Base-by-base conservation (phyloP, 345 rosid species). In the Salix dunnii region DNA sequence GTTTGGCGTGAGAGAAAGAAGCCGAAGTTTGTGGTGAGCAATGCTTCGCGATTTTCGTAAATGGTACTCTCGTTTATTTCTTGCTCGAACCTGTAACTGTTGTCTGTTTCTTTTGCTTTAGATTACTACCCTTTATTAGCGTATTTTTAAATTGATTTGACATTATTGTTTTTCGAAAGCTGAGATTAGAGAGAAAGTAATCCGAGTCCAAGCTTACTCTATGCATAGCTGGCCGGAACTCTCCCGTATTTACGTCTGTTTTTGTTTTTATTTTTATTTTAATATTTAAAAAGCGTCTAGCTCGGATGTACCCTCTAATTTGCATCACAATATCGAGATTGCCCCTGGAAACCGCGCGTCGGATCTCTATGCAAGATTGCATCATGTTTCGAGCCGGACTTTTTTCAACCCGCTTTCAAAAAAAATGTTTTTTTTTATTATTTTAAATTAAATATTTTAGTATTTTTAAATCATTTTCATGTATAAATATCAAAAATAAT, bases 161-260 rank as follows among this genome's bases (percentile, higher is more conserved):
- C 20, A 7, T 18, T 51, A 6, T 0, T 49, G 7, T 18, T 51
- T 20, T 6, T 8, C 6, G 20, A n/a, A 51, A 51, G 58, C 58
- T 46, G 21, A n/a, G 40, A 23, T n/a, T 25, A 30, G 69, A 35
- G 72, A 55, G 61, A 35, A 35, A 71, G 72, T 28, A 27, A 63
- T 35, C 61, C 80, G 76, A 81, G 80, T 81, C 82, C 78, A 76
- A 73, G 76, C 80, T 78, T 78, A 76, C 78, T 46, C 75, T 53
- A 63, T 62, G 75, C 55, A 16, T 43, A 25, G 83, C 81, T 77
- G 80, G 80, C 73, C 62, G 21, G 69, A 20, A 8, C 40, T 31
- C 35, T 28, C 49, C 38, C 42, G 23, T 28, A n/a, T 55, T 55
- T n/a, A n/a, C 0, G 7, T 1, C 4, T 55, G 3, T 8, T n/a